Percentiles rank a stretch among this genome's conserved stretches.
phyloP scores from a whole-genome alignment of 345 rosid genomes.

The Acer saccharum region DNA sequence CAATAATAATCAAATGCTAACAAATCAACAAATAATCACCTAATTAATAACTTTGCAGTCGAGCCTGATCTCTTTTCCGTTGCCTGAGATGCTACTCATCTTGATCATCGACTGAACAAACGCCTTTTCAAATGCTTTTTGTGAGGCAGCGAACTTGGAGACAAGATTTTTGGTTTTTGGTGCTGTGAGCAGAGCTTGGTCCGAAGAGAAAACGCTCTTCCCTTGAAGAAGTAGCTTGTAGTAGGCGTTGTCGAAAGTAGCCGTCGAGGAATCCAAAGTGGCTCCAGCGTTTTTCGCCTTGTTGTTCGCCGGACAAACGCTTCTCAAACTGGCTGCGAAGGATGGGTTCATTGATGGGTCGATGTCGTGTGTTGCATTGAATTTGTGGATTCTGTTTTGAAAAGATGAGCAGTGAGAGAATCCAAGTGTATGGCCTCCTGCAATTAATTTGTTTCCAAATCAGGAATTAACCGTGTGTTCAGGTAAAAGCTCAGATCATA shows the following conservation, averaged over 20 bases:
- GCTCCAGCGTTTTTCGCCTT: conserved; percentile 67
- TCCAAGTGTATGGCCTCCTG: conserved; percentile 90
- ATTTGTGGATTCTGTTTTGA: conserved; percentile 78
- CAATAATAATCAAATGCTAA: no score
- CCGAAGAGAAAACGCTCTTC: conserved; percentile 74
- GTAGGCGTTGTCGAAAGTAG: conserved; percentile 62
- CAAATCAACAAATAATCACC: conserved; percentile 15
- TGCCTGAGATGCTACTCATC: conserved; percentile 72
- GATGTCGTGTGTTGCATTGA: conserved; percentile 50
- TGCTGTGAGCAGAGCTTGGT: conserved; percentile 65
- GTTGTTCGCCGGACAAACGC: conserved; percentile 60
- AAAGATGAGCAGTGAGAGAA: conserved; percentile 91
- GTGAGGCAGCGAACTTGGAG: conserved; percentile 51
- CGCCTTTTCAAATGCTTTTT: conserved; percentile 51
- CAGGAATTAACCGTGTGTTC: not conserved
- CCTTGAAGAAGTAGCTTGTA: conserved; percentile 74
- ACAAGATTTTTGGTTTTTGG: conserved; percentile 54
- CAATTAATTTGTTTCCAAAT: no score
- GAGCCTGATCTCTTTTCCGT: conserved; percentile 74
- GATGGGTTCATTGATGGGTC: conserved; percentile 74
- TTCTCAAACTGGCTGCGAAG: conserved; percentile 54
- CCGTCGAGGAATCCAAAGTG: conserved; percentile 44
- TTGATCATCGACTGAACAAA: conserved; percentile 80
- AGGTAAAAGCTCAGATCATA: not conserved
- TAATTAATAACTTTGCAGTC: conserved; percentile 53